phyloP scores from a whole-genome alignment of 441 rosid species.

The Macaranga tanarius region DNA sequence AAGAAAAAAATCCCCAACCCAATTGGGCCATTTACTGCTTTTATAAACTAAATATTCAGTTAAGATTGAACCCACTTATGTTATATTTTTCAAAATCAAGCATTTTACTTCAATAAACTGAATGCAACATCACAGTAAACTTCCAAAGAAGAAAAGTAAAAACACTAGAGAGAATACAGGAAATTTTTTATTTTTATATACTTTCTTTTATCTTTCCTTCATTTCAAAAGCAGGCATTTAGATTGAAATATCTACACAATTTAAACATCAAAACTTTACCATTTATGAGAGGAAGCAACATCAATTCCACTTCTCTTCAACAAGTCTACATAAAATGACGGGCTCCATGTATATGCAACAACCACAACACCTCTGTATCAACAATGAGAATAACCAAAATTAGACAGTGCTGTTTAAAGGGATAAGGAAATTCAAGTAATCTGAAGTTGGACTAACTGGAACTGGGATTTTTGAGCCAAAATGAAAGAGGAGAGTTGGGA shows the following conservation, averaged over 20 bases:
- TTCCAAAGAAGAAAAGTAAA: neutral
- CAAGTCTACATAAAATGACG: conserved; percentile 59
- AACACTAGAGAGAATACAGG: neutral
- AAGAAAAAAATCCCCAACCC: neutral
- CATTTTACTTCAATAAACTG: neutral
- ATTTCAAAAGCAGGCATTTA: neutral
- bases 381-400: neutral
- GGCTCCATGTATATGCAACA: conserved; percentile 62
- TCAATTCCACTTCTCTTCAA: conserved; percentile 58
- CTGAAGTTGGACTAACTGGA: conserved; percentile 42
- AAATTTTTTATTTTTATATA: neutral
- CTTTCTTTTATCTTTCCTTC: neutral
- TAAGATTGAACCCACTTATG: neutral
- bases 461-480: conserved; percentile 77
- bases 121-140: too few species aligned
- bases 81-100: neutral
- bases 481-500: conserved; percentile 56
- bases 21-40: neutral
- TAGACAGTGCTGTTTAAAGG: neutral
- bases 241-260: neutral
- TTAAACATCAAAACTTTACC: conserved; percentile 37
- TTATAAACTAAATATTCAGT: neutral
- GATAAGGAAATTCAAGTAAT: neutral
- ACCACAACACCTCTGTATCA: conserved; percentile 65
- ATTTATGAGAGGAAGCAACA: conserved; percentile 47